A percentile compares a stretch with the other conserved stretches of the same genome.
These are phyloP conservation scores for Mycena maculata DNA, from an alignment of 768 basidiomycete species.

Conservation along the genomic window DNA sequence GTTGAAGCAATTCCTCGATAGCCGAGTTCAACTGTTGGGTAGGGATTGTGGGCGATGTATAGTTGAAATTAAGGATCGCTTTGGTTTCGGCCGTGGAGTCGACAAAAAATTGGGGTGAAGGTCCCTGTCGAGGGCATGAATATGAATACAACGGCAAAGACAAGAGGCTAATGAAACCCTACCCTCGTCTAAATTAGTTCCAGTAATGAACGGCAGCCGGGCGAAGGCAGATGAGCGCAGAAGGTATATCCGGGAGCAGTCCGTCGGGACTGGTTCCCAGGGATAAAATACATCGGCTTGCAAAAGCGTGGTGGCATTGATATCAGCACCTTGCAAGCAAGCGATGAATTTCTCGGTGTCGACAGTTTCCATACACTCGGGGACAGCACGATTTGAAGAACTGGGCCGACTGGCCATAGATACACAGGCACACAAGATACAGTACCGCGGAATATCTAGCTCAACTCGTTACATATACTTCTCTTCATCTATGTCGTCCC, in stretches of 20 bases:
- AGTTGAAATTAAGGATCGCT: neutral
- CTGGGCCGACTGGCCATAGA: too few relatives aligned
- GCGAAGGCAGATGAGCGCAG: neutral
- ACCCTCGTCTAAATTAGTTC: constrained; percentile 17
- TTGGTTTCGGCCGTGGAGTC: neutral
- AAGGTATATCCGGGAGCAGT: constrained; percentile 2
- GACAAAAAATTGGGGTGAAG: neutral
- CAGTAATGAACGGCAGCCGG: constrained; percentile 8
- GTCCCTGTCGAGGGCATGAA: constrained; percentile 39
- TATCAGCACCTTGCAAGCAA: neutral
- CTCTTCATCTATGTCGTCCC: constrained; percentile 63
- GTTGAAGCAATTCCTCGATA: neutral
- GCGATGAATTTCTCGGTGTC: neutral
- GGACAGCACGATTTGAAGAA: too few relatives aligned
- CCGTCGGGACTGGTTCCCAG: neutral
- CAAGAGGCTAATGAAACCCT: too few relatives aligned
- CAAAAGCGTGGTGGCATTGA: neutral
- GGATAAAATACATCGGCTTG: constrained; percentile 1
- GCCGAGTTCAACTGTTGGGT: neutral
- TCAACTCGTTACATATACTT: constrained; percentile 25
- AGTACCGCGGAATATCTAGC: too few relatives aligned
- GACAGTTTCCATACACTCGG: neutral
- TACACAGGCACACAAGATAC: too few relatives aligned
- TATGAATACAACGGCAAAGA: too few relatives aligned
- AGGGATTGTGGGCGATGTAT: neutral